Base-by-base conservation (phyloP, 176 grass and related monocot species). In the Secale cereale region DNA sequence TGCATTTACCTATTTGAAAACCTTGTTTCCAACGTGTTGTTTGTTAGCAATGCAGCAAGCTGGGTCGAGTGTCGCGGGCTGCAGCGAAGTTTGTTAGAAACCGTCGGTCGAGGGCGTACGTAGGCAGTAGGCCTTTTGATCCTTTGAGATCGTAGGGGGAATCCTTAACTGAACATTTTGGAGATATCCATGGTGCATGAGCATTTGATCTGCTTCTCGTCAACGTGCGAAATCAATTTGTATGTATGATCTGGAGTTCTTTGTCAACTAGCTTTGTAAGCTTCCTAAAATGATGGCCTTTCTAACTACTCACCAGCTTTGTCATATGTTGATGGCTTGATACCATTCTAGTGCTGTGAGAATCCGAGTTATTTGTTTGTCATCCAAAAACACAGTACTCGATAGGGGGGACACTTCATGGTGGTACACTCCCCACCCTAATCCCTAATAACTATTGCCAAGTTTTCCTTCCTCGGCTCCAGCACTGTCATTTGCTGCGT, bases 221-320 rank as follows among this genome's bases (percentile, higher is more conserved):
- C 89, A 87, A 87, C 62, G 37, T 54, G 69, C 62, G 70, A 62
- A 81, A 84, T 91, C 62, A 87, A 81, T 68, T 29, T 59, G 56
- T 26, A 76, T 45, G 14, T 46, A 3, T 19, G 26, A 11, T 81
- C 60, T 57, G 20, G 17, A 41, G 13, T 20, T 8, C 17, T 30
- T 41, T 48, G 41, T 69, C 23, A 22, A 78, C 32, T 56, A 50
- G 67, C 67, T 80, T 83, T 69, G 59, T 80, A 45, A 90, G 68
- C 46, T 61, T 87, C 59, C 76, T 75, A 74, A 75, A 87, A 86
- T 90, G 75, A 75, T 80, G 66, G 66, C 33, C 19, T 45, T 78
- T 82, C 32, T 57, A 70, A 54, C 61, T 80, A 40, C 30, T 52
- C 64, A 78, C 74, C 78, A 81, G 28, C 12, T 85, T 79, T 19